Evolutionary conservation across 2,329 filamentous ascomycete species (phyloP).

Genomic region (Exophiala phaeomuriformis): DNA sequence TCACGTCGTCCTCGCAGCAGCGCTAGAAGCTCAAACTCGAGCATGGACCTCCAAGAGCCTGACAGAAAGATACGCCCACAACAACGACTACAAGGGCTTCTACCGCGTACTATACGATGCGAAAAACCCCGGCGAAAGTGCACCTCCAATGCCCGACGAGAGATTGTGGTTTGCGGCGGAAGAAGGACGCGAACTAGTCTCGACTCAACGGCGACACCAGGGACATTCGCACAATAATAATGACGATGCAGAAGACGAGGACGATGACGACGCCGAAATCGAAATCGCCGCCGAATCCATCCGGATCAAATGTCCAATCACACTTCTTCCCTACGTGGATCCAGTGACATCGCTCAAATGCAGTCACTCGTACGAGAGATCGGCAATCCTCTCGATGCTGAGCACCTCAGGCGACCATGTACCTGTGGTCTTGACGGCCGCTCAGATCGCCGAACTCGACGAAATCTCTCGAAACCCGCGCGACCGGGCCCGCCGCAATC

Average conservation of each 20-base stretch:
- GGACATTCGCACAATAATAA: background rate
- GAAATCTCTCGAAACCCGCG: background rate
- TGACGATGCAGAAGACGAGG: conserved; percentile 32
- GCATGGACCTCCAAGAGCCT: conserved; percentile 25
- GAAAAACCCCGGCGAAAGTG: conserved; percentile 47
- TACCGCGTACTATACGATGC: conserved; percentile 56
- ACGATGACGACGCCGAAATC: conserved; percentile 44
- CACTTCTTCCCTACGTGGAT: conserved; percentile 39
- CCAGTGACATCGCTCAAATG: conserved; percentile 45
- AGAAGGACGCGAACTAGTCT: conserved; percentile 31
- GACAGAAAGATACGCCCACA: conserved; percentile 46
- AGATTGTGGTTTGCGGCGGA: conserved; percentile 56
- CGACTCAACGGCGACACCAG: conserved; percentile 36
- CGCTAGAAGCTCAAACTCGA: conserved; percentile 27
- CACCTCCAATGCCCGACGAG: conserved; percentile 48
- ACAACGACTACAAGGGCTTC: conserved; percentile 57
- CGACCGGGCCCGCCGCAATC: conserved; percentile 1
- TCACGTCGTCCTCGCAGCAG: conserved; percentile 21
- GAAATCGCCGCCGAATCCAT: conserved; percentile 41
- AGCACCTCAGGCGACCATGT: conserved; percentile 28
- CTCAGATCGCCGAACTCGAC: background rate
- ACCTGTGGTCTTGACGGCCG: conserved; percentile 20
- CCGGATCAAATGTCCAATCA: conserved; percentile 44
- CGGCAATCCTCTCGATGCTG: conserved; percentile 42
- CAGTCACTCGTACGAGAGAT: conserved; percentile 44